phyloP scores from a whole-genome alignment of 1,284 basidiomycete genomes.

The Heterobasidion irregulare region DNA sequence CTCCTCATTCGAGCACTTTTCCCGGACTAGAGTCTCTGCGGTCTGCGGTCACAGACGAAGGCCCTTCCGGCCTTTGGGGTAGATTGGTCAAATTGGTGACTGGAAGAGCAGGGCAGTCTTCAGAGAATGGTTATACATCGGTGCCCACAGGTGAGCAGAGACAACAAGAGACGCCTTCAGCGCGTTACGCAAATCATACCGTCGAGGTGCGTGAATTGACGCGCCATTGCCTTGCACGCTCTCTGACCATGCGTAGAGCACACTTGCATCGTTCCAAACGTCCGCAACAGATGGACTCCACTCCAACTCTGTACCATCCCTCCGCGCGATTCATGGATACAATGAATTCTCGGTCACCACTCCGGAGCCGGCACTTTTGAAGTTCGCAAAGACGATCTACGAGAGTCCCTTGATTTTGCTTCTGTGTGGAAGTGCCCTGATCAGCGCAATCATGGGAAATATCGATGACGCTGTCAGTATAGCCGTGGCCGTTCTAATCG shows the following conservation, averaged over 20 bases:
- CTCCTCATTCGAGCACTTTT: conserved; percentile 20
- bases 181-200: conserved; percentile 20
- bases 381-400: conserved; percentile 90
- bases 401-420: conserved; percentile 90
- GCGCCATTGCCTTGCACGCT: not conserved
- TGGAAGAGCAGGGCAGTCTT: conserved; percentile 8
- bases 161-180: conserved; percentile 26
- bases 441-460: conserved; percentile 90
- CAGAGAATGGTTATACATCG: conserved; percentile 20
- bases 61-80: conserved; percentile 25
- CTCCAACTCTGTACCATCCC: conserved; percentile 52
- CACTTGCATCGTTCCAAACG: conserved; percentile 59
- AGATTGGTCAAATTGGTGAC: conserved; percentile 31
- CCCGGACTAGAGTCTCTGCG: conserved; percentile 18
- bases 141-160: conserved; percentile 18
- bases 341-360: conserved; percentile 92
- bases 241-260: conserved; percentile 37
- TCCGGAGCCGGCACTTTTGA: conserved; percentile 74
- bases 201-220: conserved; percentile 33
- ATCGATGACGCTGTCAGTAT: conserved; percentile 93
- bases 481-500: conserved; percentile 88
- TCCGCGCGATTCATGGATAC: conserved; percentile 71
- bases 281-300: conserved; percentile 57
- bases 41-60: conserved; percentile 19
- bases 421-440: conserved; percentile 78